Percentiles rank a stretch among this genome's conserved stretches.
Conservation (phyloP, 2,329 filamentous ascomycete genomes). For the Fusarium annulatum region DNA sequence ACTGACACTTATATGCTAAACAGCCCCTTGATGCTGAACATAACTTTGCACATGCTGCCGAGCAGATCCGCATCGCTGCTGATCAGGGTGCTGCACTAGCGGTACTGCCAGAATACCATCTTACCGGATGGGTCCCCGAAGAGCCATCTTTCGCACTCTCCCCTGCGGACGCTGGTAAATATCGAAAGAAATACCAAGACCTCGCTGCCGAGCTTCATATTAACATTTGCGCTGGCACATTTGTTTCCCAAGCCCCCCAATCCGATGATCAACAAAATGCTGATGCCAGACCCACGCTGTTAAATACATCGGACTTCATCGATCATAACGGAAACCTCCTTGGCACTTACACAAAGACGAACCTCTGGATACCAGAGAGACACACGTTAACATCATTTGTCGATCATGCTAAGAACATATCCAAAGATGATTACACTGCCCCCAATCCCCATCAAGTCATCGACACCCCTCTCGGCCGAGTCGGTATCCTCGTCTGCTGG, state of each 20-base stretch:
- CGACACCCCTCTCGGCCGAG: slow-evolving; percentile 66
- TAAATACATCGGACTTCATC: slow-evolving; percentile 77
- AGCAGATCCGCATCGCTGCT: slow-evolving; percentile 32
- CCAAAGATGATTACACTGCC: slow-evolving; percentile 53
- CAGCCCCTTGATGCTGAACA: slow-evolving; percentile 39
- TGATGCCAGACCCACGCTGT: slow-evolving; percentile 60
- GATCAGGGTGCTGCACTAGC: slow-evolving; percentile 57
- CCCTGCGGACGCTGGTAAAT: slow-evolving; percentile 62
- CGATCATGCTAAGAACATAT: slow-evolving; percentile 50
- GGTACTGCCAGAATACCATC: slow-evolving; percentile 77
- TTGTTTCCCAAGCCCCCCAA: slow-evolving; percentile 59
- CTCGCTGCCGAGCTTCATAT: slow-evolving; percentile 74
- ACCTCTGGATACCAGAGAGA: slow-evolving; percentile 78
- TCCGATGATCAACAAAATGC: slow-evolving; percentile 56
- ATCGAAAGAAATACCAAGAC: slow-evolving; percentile 69
- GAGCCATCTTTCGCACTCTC: slow-evolving; percentile 67
- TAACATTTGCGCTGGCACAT: slow-evolving; percentile 80
- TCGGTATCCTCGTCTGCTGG: slow-evolving; percentile 80
- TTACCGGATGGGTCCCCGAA: slow-evolving; percentile 77
- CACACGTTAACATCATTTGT: slow-evolving; percentile 58
- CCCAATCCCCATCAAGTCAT: slow-evolving; percentile 60
- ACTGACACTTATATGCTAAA: neutral
- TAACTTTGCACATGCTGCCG: slow-evolving; percentile 31
- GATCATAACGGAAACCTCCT: slow-evolving; percentile 68
- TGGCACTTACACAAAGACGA: slow-evolving; percentile 78